Conservation (phyloP, 768 basidiomycete species). For the Psilocybe cyanescens region DNA sequence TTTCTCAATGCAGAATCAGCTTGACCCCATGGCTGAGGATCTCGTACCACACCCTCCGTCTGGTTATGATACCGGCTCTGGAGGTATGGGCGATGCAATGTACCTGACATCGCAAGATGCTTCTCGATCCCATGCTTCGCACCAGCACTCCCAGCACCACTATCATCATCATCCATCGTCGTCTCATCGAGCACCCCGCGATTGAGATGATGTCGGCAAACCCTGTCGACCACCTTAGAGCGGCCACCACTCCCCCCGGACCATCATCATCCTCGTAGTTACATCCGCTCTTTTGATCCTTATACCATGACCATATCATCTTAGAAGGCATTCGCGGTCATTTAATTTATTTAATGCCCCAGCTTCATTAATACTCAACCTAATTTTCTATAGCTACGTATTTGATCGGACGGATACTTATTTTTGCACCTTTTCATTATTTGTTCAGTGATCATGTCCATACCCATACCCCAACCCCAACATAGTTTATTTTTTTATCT, state of each 20-base stretch:
- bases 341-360: conserved; percentile 26
- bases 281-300: conserved; percentile 44
- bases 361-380: conserved; percentile 37
- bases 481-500: conserved; percentile 7
- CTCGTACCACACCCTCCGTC: conserved; percentile 33
- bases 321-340: conserved; percentile 30
- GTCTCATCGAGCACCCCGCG: conserved; percentile 49
- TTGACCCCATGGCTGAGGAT: conserved; percentile 42
- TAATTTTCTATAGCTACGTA: conserved; percentile 31
- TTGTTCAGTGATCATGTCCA: conserved; percentile 20
- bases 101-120: conserved; percentile 48
- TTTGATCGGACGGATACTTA: conserved; percentile 32
- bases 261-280: conserved; percentile 32
- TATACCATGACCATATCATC: conserved; percentile 42
- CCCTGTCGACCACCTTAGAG: conserved; percentile 51
- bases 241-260: conserved; percentile 29
- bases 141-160: conserved; percentile 33
- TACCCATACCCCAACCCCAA: conserved; percentile 10
- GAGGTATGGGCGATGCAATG: conserved; percentile 25
- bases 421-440: conserved; percentile 29
- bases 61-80: conserved; percentile 30
- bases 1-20: conserved; percentile 46
- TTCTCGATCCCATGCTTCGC: conserved; percentile 35
- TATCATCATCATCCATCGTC: conserved; percentile 33
- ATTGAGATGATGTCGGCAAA: conserved; percentile 42